Base-by-base conservation (phyloP, 495 filamentous ascomycete genomes). In the Chaetomium fimeti region DNA sequence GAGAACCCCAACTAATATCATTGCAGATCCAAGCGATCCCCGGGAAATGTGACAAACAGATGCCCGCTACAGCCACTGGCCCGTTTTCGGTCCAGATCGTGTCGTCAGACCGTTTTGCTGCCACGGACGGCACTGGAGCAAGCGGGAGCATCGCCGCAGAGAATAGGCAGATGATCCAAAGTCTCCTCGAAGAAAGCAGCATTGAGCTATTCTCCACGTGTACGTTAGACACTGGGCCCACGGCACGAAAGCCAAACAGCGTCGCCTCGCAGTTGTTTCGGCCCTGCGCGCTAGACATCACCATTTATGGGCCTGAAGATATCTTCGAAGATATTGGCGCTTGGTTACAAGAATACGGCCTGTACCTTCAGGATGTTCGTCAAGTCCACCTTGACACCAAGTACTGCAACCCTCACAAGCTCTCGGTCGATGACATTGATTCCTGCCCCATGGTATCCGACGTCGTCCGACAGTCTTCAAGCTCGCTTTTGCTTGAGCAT, bases 331-430 rank as follows among this genome's bases (percentile, higher is more conserved):
- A 71, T 15, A 56, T 81, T 45, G 74, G 76, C 13, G 47, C 59
- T 3, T 81, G 70, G 42, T 70, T 79, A 15, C 62, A 71, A 6
- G 64, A 71, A 2, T 68, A 72, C 43, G 68, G 71, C 0, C 54
- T 74, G 4, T 79, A 74, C 61, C 59, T 83, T 18, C 80, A 82
- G 63, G 75, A 81, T 57, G 80, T 80, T 7, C 18, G 40, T 2
- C 48, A 47, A 8, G 78, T 76, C 52, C 27, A 72, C 28, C 43
- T 54, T 16, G 68, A 81, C 28, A 71, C 75, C 2, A 67, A 38
- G 29, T 82, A 82, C 62, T 73, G 68, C 32, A 82, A 82, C 65
- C 80, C 80, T 5, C 80, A 82, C 27, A 63, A 73, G 18, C 70
- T 82, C 5, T 76, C 79, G 1, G 2, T 62, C 68, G 47, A 25